Base-by-base conservation (phyloP, 2,329 filamentous ascomycete species). In the Dactylellina haptotyla region DNA sequence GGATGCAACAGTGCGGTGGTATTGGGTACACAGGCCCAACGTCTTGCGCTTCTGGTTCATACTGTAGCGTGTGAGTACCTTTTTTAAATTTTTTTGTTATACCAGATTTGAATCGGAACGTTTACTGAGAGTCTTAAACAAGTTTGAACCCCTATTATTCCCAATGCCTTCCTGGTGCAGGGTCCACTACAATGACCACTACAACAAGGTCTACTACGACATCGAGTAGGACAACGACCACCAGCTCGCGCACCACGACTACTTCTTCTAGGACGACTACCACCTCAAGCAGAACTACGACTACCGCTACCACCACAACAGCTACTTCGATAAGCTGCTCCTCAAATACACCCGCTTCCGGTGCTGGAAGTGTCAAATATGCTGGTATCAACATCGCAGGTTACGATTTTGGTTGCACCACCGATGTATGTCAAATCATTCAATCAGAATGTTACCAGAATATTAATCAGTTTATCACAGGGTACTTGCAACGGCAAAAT, bases 341-440 rank as follows among this genome's bases (percentile, higher is more conserved):
- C 12, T 66, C 62, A 3, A 66, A 66, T 32, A 51, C 62, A 18
- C 62, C 62, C n/a, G 41, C 53, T 6, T 26, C 51, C 18, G 32
- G 43, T 6, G 39, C 62, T 4, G 62, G 62, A 25, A 66, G 45
- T 12, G 62, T 66, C 12, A 23, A 66, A 56, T 66, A 66, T 9
- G 59, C 41, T 18, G 82, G 82, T 50, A 78, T 82, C 28, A 83
- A 83, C 75, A 83, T 84, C 61, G 81, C 83, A 3, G 84, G 84
- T 1, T 83, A 83, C 62, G 84, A 85, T 67, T 84, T 84, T 72
- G 82, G 83, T n/a, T 83, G 82, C 70, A 75, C 75, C 10, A 84
- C 81, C 3, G 79, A 81, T 75, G 83, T 75, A 76, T 45, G 59
- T 58, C 66, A n/a, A 14, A 12, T 28, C 1, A 14, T 26, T 41